Evolutionary conservation across 192 early-diverging fungal species (phyloP).

Genomic region (Linnemannia zychae): DNA sequence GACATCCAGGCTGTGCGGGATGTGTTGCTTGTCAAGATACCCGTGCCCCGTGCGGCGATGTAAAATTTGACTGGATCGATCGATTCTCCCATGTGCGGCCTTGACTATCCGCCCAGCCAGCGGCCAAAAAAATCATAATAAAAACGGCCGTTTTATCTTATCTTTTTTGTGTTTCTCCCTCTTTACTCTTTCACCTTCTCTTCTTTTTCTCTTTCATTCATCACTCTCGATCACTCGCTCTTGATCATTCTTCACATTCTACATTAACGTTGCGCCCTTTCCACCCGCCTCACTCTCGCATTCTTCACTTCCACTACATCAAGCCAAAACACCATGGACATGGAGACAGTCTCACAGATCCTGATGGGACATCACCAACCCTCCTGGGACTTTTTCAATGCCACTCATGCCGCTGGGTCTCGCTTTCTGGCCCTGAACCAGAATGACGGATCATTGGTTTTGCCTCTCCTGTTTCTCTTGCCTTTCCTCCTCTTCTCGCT

Average conservation of each 20-base stretch:
- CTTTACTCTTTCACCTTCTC: not conserved
- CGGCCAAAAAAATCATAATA: not conserved
- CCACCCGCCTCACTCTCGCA: not conserved
- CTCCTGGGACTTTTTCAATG: conserved; percentile 33
- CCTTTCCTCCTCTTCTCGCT: conserved; percentile 32
- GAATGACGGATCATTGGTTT: conserved; percentile 11
- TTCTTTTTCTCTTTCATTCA: not conserved
- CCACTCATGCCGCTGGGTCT: not conserved
- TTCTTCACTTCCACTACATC: not conserved
- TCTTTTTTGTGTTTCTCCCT: not conserved
- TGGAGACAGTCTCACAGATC: conserved; percentile 44
- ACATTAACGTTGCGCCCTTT: not conserved
- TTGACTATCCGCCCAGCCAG: too few species aligned
- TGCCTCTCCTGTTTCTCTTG: conserved; percentile 26
- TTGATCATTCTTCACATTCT: not conserved
- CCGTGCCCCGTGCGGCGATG: conserved; percentile 39
- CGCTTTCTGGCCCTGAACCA: not conserved
- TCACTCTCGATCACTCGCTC: not conserved
- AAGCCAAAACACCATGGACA: conserved; percentile 25
- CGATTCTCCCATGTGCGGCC: not conserved
- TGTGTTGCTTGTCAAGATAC: conserved; percentile 60
- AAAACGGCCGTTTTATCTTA: not conserved
- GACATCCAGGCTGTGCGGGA: conserved; percentile 57
- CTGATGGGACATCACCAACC: conserved; percentile 42
- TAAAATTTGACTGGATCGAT: conserved; percentile 12